These are phyloP conservation scores for Dissophora globulifera DNA, from an alignment of 192 early-diverging fungal genomes.

Conservation along the genomic window DNA sequence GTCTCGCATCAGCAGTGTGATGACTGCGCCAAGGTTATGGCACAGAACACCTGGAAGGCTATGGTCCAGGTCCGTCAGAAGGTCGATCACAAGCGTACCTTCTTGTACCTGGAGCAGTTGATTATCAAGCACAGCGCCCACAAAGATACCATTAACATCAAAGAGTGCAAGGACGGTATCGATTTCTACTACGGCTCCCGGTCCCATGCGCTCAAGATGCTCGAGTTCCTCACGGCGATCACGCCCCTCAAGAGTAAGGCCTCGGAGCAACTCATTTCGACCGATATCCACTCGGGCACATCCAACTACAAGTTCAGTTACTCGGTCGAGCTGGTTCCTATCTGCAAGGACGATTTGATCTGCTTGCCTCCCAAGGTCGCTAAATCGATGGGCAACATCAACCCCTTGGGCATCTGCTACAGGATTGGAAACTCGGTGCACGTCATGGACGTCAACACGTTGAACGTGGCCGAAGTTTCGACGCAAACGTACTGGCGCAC, in stretches of 20 bases:
- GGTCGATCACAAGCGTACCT: conserved; percentile 97
- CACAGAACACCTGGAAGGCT: conserved; percentile 98
- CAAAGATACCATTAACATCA: conserved; percentile 98
- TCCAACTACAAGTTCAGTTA: conserved; percentile 98
- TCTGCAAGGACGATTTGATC: conserved; percentile 97
- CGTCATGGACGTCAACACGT: conserved; percentile 88
- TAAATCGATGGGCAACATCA: conserved; percentile 84
- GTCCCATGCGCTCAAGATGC: conserved; percentile 93
- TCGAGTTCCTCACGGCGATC: conserved; percentile 90
- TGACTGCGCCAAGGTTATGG: conserved; percentile 94
- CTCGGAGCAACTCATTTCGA: conserved; percentile 96
- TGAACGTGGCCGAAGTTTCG: conserved; percentile 77
- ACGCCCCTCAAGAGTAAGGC: conserved; percentile 88
- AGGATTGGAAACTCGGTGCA: conserved; percentile 90
- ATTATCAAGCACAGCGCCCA: conserved; percentile 98
- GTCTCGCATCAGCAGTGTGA: conserved; percentile 94
- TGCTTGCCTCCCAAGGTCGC: conserved; percentile 89
- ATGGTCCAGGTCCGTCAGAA: conserved; percentile 98
- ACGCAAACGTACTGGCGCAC: conserved; percentile 84
- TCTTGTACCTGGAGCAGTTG: conserved; percentile 97
- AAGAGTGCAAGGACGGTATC: conserved; percentile 94
- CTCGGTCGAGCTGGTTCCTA: conserved; percentile 93
- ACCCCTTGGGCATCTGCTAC: conserved; percentile 83
- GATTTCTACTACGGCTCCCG: conserved; percentile 96
- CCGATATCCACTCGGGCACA: conserved; percentile 91